A percentile compares a stretch with the other conserved stretches of the same genome.
Evolutionary conservation across 331 rosid species (phyloP).

Genomic region (Acacia pycnantha): DNA sequence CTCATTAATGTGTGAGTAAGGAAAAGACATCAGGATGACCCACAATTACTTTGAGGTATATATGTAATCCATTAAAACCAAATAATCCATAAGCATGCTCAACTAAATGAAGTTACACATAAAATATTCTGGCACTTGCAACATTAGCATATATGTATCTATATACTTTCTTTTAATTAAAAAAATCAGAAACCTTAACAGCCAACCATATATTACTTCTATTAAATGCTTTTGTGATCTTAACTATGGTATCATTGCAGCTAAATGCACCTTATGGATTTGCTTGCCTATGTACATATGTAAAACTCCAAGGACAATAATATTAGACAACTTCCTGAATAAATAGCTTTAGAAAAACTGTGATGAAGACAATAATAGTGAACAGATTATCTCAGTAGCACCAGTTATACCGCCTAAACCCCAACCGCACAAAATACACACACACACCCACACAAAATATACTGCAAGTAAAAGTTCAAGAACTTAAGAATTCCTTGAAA

Average conservation of each 20-base stretch:
- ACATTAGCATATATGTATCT: background rate
- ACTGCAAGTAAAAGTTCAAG: background rate
- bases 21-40: background rate
- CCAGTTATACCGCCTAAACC: background rate
- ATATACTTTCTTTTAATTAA: background rate
- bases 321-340: background rate
- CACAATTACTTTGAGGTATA: background rate
- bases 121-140: background rate
- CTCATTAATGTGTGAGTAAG: slow-evolving; percentile 64
- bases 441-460: no score
- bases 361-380: background rate
- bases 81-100: background rate
- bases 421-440: background rate
- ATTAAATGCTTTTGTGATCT: background rate
- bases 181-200: background rate
- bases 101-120: background rate
- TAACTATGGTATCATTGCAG: background rate
- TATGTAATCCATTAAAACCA: background rate
- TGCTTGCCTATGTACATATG: background rate
- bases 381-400: background rate
- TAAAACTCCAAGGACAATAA: background rate
- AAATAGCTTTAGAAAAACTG: no score
- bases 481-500: background rate
- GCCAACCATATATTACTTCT: background rate
- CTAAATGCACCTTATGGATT: background rate